Evolutionary conservation across 2,329 filamentous ascomycete species (phyloP).

Genomic region (Paecilomyces dactylethromorphus): DNA sequence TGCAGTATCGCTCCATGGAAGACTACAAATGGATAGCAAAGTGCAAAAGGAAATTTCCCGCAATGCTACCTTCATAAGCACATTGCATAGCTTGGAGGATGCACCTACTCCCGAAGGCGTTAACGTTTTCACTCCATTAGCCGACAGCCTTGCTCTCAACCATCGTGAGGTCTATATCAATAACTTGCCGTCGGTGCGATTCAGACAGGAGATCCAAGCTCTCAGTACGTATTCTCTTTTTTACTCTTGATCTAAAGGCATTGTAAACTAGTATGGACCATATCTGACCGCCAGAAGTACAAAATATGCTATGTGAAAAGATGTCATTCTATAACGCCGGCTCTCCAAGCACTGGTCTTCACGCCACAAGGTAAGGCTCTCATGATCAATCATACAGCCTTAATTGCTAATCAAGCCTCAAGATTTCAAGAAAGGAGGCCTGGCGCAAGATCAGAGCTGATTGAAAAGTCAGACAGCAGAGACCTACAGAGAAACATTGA

Average conservation of each 20-base stretch:
- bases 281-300: neutral
- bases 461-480: too few relatives aligned
- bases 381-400: neutral
- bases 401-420: neutral
- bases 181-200: neutral
- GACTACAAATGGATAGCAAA: neutral
- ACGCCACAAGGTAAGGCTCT: neutral
- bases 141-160: neutral
- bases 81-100: neutral
- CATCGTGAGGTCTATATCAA: neutral
- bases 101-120: neutral
- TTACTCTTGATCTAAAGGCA: neutral
- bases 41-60: conserved; percentile 1
- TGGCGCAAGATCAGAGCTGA: too few relatives aligned
- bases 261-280: neutral
- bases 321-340: neutral
- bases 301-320: neutral
- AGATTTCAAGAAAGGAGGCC: neutral
- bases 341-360: neutral
- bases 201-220: neutral
- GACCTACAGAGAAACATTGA: too few relatives aligned
- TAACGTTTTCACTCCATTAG: neutral
- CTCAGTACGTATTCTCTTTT: neutral
- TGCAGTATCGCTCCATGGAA: neutral
- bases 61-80: conserved; percentile 1